Evolutionary conservation across 1,284 basidiomycete species (phyloP).

Genomic region (Cryptococcus amylolentus): DNA sequence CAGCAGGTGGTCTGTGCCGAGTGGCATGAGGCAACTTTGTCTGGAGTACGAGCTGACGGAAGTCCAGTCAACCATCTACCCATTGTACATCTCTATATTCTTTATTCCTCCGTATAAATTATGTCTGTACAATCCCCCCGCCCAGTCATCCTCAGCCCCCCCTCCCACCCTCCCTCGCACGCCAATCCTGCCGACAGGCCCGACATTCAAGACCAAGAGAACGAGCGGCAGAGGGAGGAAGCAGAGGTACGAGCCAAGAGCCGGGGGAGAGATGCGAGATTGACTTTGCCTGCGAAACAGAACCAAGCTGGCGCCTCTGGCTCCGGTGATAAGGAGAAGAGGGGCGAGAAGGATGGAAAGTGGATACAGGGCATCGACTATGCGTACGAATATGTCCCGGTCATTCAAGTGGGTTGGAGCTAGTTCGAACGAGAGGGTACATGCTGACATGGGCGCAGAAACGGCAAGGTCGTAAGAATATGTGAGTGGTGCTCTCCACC

Average conservation of each 20-base stretch:
- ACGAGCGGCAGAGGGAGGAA: neutral
- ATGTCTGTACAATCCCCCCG: neutral
- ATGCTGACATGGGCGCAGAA: conserved; percentile 7
- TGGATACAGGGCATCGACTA: conserved; percentile 37
- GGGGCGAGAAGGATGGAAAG: conserved; percentile 4
- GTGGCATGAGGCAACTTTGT: no score
- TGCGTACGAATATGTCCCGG: conserved; percentile 46
- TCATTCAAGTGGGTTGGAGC: conserved; percentile 36
- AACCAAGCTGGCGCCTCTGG: neutral
- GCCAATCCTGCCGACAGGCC: neutral
- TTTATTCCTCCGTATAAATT: neutral
- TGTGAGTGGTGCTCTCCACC: conserved; percentile 23
- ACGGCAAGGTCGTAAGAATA: conserved; percentile 31
- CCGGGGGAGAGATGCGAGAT: neutral
- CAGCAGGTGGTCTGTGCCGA: neutral
- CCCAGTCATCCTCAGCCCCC: neutral
- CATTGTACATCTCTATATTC: no score
- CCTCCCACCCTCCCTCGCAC: neutral
- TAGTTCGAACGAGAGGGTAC: neutral
- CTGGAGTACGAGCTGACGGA: no score
- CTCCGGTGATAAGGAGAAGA: neutral
- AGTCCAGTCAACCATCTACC: no score
- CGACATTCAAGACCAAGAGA: neutral
- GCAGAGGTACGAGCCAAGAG: neutral
- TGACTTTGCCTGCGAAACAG: neutral